Conservation (phyloP, 352 stramenopile genomes). For the Phytophthora ramorum region DNA sequence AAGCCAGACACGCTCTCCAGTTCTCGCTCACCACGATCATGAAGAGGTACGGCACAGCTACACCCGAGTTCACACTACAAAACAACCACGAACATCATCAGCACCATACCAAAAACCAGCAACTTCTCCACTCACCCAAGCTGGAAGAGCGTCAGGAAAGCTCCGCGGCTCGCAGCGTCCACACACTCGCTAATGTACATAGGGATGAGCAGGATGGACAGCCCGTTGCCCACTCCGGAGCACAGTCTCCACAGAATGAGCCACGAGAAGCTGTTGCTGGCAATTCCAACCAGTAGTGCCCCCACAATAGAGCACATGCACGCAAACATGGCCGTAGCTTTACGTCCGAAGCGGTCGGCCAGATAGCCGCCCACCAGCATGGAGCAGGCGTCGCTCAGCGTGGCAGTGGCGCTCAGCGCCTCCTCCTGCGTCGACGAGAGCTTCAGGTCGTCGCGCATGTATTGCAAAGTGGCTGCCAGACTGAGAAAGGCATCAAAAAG, state of each 20-base stretch:
- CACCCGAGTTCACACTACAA: constrained; percentile 78
- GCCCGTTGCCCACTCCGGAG: constrained; percentile 78
- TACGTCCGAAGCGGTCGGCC: constrained; percentile 78
- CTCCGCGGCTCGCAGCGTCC: constrained; percentile 62
- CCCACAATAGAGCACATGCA: constrained; percentile 77
- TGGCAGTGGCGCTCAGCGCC: constrained; percentile 79
- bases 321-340: constrained; percentile 73
- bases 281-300: constrained; percentile 57
- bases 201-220: constrained; percentile 87
- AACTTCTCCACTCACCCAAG: constrained; percentile 58
- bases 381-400: constrained; percentile 78
- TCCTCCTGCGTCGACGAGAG: constrained; percentile 77
- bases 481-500: constrained; percentile 22
- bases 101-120: neutral
- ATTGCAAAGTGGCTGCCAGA: constrained; percentile 80
- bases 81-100: neutral
- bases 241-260: constrained; percentile 77
- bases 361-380: constrained; percentile 82
- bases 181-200: constrained; percentile 92
- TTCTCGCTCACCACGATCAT: constrained; percentile 82
- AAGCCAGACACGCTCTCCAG: constrained; percentile 77
- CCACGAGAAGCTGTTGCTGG: constrained; percentile 63
- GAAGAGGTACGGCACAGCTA: constrained; percentile 80
- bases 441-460: constrained; percentile 76
- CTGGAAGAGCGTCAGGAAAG: constrained; percentile 82